Evolutionary conservation across 805 yeast species (phyloP).

Genomic region (Peterozyma xylosa): DNA sequence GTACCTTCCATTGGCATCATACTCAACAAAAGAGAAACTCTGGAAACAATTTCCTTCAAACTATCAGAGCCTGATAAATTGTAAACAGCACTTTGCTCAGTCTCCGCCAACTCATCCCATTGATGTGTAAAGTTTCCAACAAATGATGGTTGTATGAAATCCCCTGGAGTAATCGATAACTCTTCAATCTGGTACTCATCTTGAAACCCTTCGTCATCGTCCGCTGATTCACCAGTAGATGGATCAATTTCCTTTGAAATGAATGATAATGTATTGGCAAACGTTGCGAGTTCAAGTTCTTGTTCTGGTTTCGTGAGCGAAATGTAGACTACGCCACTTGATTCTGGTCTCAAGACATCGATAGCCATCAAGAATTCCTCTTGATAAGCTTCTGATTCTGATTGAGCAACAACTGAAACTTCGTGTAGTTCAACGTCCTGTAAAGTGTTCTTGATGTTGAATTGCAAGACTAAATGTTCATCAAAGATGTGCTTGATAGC

Average conservation of each 20-base stretch:
- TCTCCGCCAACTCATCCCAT: conserved; percentile 62
- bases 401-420: conserved; percentile 62
- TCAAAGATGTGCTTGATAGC: conserved; percentile 80
- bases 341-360: conserved; percentile 62
- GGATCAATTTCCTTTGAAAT: conserved; percentile 76
- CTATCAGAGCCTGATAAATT: conserved; percentile 38
- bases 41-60: conserved; percentile 50
- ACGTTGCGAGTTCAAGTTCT: conserved; percentile 26
- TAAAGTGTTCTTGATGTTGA: conserved; percentile 77
- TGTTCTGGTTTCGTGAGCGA: conserved; percentile 55
- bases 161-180: conserved; percentile 69
- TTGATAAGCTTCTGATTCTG: conserved; percentile 46
- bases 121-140: conserved; percentile 66
- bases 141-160: conserved; percentile 70
- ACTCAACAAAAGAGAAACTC: conserved; percentile 44
- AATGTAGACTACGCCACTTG: conserved; percentile 70
- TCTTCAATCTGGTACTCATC: conserved; percentile 92
- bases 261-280: conserved; percentile 65
- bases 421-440: conserved; percentile 70
- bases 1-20: conserved; percentile 71
- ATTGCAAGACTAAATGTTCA: conserved; percentile 70
- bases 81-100: conserved; percentile 58
- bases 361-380: conserved; percentile 75
- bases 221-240: conserved; percentile 57
- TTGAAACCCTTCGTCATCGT: conserved; percentile 76